These are phyloP conservation scores for Chalciporus sphaerocephalus DNA, from an alignment of 768 basidiomycete species.

Conservation along the genomic window DNA sequence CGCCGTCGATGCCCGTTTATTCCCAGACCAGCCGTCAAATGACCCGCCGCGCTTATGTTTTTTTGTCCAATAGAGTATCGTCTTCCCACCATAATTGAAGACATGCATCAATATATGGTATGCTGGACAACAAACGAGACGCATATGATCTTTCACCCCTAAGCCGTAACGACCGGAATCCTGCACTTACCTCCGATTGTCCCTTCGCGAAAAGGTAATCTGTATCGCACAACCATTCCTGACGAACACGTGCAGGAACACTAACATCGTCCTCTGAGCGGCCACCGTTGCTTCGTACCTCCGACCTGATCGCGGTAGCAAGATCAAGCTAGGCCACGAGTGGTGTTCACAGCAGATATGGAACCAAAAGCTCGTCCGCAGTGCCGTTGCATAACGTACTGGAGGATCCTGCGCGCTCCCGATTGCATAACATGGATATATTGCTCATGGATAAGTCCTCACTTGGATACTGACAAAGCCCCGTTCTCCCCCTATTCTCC, in stretches of 20 bases:
- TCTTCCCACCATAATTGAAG: neutral
- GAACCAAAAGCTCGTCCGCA: neutral
- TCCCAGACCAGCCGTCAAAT: no score
- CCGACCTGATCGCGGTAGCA: neutral
- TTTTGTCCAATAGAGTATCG: neutral
- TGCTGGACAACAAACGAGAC: no score
- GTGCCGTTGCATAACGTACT: neutral
- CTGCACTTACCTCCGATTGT: neutral
- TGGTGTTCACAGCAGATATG: neutral
- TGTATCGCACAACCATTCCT: neutral
- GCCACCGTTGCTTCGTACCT: neutral
- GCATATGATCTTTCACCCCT: neutral
- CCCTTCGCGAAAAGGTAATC: no score
- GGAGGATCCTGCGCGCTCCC: neutral
- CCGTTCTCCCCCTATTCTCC: no score
- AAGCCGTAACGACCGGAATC: neutral
- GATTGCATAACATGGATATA: no score
- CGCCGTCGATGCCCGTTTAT: neutral
- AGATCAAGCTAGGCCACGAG: neutral
- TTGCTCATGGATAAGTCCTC: no score
- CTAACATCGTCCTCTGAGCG: neutral
- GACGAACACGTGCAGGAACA: neutral
- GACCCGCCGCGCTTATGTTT: no score
- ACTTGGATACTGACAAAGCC: no score
- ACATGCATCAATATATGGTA: neutral